Evolutionary conservation across 2,329 filamentous ascomycete species (phyloP).

Genomic region (Colletotrichum sp.): DNA sequence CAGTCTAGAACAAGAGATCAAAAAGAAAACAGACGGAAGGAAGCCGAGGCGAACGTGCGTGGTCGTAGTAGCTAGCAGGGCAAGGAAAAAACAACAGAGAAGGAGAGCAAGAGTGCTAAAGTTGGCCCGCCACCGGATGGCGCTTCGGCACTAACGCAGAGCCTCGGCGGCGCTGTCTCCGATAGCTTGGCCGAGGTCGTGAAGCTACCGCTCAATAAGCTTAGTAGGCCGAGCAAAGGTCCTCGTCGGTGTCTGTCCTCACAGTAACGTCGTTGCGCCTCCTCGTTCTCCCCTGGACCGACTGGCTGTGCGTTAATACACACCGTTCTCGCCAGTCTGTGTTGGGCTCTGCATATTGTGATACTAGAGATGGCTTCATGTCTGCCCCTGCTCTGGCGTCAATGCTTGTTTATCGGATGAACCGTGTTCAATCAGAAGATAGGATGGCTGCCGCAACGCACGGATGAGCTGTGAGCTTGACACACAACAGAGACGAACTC

Average conservation of each 20-base stretch:
- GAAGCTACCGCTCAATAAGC: not conserved
- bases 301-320: not conserved
- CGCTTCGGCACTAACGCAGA: not conserved
- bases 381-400: not conserved
- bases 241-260: not conserved
- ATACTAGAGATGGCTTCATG: not conserved
- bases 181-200: not conserved
- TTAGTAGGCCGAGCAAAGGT: not conserved
- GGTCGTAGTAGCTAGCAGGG: not conserved
- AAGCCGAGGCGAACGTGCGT: not conserved
- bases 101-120: not conserved
- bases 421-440: not conserved
- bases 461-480: not conserved
- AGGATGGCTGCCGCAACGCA: constrained; percentile 4
- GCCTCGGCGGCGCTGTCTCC: constrained; percentile 1
- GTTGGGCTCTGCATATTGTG: not conserved
- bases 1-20: not conserved
- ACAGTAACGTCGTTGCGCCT: not conserved
- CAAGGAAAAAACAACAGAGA: not conserved
- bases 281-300: not conserved
- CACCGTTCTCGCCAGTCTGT: not conserved
- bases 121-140: not conserved
- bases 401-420: not conserved
- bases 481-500: not conserved
- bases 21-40: not conserved